These are phyloP conservation scores for Rosa multiflora DNA, from an alignment of 306 rosid species.

Conservation along the genomic window DNA sequence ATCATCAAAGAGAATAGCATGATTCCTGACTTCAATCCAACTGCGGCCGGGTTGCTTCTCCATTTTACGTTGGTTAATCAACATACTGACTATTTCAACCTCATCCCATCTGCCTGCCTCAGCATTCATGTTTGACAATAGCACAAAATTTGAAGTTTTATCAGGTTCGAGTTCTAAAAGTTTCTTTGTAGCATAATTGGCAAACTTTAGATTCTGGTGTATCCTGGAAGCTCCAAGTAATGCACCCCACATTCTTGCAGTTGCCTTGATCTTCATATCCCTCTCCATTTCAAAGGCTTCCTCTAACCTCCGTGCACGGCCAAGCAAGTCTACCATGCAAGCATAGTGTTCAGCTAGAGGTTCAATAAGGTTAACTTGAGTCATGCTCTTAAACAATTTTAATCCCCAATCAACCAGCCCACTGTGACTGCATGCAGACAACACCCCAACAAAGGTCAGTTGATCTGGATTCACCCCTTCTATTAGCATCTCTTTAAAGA, in stretches of 20 bases:
- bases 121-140: slow-evolving; percentile 77
- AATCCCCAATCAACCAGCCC: slow-evolving; percentile 59
- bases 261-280: slow-evolving; percentile 54
- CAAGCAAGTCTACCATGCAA: slow-evolving; percentile 76
- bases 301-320: slow-evolving; percentile 71
- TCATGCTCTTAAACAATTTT: slow-evolving; percentile 55
- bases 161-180: slow-evolving; percentile 71
- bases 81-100: slow-evolving; percentile 64
- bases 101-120: slow-evolving; percentile 71
- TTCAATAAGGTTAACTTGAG: slow-evolving; percentile 49
- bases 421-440: slow-evolving; percentile 80
- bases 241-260: slow-evolving; percentile 78
- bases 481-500: slow-evolving; percentile 55
- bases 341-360: slow-evolving; percentile 70
- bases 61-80: slow-evolving; percentile 51
- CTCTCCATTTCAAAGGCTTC: slow-evolving; percentile 60
- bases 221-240: slow-evolving; percentile 67
- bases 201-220: slow-evolving; percentile 54
- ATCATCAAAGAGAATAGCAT: slow-evolving; percentile 55
- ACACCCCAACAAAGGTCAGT: slow-evolving; percentile 62
- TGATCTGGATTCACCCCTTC: slow-evolving; percentile 52
- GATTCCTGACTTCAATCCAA: slow-evolving; percentile 69
- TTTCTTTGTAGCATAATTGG: slow-evolving; percentile 50
- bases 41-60: slow-evolving; percentile 84
- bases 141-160: slow-evolving; percentile 65